Evolutionary conservation across 1,139 yeast species (phyloP).

Genomic region (Trichomonascaceae sp.): DNA sequence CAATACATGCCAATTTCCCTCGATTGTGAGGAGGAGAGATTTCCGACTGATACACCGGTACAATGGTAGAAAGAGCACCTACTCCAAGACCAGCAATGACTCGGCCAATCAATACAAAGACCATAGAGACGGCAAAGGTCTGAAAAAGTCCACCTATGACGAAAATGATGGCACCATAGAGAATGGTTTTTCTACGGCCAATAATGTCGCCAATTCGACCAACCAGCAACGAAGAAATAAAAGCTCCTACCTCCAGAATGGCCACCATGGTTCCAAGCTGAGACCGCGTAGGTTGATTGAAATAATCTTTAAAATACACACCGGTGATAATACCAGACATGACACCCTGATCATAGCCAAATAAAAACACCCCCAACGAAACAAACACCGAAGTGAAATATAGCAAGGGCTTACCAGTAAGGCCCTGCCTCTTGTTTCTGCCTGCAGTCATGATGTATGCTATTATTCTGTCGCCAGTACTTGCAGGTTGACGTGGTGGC

Average conservation of each 20-base stretch:
- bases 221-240: constrained; percentile 67
- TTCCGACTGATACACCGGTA: constrained; percentile 92
- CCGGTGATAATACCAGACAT: constrained; percentile 75
- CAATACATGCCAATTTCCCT: constrained; percentile 85
- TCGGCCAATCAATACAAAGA: constrained; percentile 61
- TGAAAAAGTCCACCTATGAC: constrained; percentile 78
- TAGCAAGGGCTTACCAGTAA: constrained; percentile 34
- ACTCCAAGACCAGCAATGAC: constrained; percentile 82
- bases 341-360: constrained; percentile 91
- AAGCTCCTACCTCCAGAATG: constrained; percentile 79
- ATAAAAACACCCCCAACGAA: constrained; percentile 73
- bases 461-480: constrained; percentile 21
- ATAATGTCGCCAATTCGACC: constrained; percentile 74
- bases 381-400: constrained; percentile 81
- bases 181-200: constrained; percentile 75
- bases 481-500: constrained; percentile 19
- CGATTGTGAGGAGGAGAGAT: constrained; percentile 85
- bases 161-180: constrained; percentile 76
- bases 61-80: constrained; percentile 84
- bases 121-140: constrained; percentile 47
- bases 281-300: constrained; percentile 62
- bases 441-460: constrained; percentile 27
- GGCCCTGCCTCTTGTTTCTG: constrained; percentile 15
- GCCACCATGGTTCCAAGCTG: constrained; percentile 77
- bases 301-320: constrained; percentile 64